Percentiles rank a stretch among this genome's conserved stretches.
Evolutionary conservation across 805 yeast species (phyloP).

Genomic region (Starmerella powellii): DNA sequence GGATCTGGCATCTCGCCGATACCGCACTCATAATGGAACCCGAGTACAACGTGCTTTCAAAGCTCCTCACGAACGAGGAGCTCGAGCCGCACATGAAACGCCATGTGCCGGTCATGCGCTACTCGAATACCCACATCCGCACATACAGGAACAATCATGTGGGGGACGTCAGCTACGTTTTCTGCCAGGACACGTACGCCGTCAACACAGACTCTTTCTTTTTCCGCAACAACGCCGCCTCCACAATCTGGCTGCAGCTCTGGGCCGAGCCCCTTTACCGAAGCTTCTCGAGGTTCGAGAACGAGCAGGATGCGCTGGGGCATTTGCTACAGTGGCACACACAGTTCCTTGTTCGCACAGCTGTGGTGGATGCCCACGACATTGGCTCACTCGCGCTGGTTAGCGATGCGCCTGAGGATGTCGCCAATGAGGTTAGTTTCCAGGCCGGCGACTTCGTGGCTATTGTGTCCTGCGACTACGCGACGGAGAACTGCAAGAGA

Average conservation of each 20-base stretch:
- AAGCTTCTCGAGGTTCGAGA: constrained; percentile 48
- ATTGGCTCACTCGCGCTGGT: constrained; percentile 32
- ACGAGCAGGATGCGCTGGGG: constrained; percentile 47
- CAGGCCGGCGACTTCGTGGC: constrained; percentile 28
- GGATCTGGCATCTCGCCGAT: constrained; percentile 74
- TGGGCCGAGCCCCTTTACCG: constrained; percentile 67
- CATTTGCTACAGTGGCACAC: constrained; percentile 96
- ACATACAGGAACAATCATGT: constrained; percentile 54
- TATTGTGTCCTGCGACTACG: constrained; percentile 28
- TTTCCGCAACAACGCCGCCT: constrained; percentile 50
- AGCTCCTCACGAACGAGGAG: constrained; percentile 48
- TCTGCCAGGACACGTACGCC: constrained; percentile 58
- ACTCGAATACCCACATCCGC: constrained; percentile 26
- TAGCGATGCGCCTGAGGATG: constrained; percentile 15
- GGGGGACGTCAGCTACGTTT: constrained; percentile 43
- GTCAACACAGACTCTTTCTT: constrained; percentile 61
- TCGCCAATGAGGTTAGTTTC: constrained; percentile 23
- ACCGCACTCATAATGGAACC: constrained; percentile 66
- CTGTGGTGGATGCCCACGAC: constrained; percentile 54
- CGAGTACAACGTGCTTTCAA: constrained; percentile 45
- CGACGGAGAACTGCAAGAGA: constrained; percentile 23
- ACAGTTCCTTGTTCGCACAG: constrained; percentile 54
- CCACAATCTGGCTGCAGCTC: constrained; percentile 55
- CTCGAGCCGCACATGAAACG: constrained; percentile 52
- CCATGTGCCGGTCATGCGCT: constrained; percentile 56